Percentiles rank a stretch among this genome's conserved stretches.
These are phyloP conservation scores for Marsdenia floribunda DNA, from an alignment of 257 asterid species.

Conservation along the genomic window DNA sequence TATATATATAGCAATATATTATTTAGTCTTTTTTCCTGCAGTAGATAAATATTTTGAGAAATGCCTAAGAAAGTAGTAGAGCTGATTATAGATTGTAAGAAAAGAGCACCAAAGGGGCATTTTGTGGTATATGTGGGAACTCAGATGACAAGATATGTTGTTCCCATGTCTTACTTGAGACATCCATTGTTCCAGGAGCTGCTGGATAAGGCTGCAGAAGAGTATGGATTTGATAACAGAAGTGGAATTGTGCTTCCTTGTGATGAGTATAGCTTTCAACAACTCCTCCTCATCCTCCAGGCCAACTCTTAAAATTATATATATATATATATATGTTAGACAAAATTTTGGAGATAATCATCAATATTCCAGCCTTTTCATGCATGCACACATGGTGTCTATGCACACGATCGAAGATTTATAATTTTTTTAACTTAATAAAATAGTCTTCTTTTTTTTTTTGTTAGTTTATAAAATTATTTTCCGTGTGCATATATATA, in stretches of 20 bases:
- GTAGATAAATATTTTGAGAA: not conserved
- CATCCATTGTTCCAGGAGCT: slow-evolving; percentile 43
- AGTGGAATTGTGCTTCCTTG: slow-evolving; percentile 50
- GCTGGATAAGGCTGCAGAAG: slow-evolving; percentile 66
- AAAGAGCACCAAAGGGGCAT: slow-evolving; percentile 59
- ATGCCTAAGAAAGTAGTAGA: slow-evolving; percentile 39
- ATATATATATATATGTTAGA: too few relatives aligned
- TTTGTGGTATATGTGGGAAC: slow-evolving; percentile 73
- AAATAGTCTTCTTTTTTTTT: too few relatives aligned
- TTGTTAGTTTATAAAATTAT: too few relatives aligned
- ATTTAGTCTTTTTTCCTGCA: not conserved
- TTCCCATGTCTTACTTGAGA: slow-evolving; percentile 50
- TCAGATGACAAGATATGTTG: slow-evolving; percentile 50
- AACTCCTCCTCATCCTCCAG: slow-evolving; percentile 22
- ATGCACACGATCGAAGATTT: too few relatives aligned
- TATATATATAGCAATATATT: too few relatives aligned
- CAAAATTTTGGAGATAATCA: too few relatives aligned
- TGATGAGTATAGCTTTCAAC: slow-evolving; percentile 39
- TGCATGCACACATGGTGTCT: too few relatives aligned
- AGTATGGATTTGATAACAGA: slow-evolving; percentile 46
- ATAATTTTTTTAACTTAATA: too few relatives aligned
- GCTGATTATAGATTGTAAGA: slow-evolving; percentile 8
- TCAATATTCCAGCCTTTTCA: too few relatives aligned
- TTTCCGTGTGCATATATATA: too few relatives aligned
- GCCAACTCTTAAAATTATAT: too few relatives aligned